A percentile compares a stretch with the other conserved stretches of the same genome.
phyloP scores from a whole-genome alignment of 2,329 filamentous ascomycete species.

The Diplodia mutila region DNA sequence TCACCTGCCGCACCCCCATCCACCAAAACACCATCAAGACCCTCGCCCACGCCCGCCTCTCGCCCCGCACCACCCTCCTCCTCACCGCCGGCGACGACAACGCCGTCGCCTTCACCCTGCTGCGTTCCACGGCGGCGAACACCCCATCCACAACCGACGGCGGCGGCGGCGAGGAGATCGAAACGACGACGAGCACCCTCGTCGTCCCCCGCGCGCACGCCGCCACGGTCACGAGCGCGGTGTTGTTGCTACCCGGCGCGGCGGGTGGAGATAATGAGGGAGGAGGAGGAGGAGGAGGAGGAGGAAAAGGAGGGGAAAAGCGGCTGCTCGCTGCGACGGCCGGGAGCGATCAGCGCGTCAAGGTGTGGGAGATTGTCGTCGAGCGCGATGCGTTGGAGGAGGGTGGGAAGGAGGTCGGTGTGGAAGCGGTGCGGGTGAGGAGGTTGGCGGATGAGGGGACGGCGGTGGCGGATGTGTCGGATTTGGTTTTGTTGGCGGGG shows the following conservation, averaged over 20 bases:
- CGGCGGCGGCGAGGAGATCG: neutral
- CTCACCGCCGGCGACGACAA: constrained; percentile 89
- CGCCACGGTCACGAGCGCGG: constrained; percentile 67
- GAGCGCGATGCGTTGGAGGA: neutral
- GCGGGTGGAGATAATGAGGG: constrained; percentile 28
- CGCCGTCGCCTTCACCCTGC: constrained; percentile 65
- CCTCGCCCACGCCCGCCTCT: constrained; percentile 42
- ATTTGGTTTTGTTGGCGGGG: neutral
- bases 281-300: neutral
- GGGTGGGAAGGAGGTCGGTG: neutral
- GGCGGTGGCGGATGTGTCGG: constrained; percentile 25
- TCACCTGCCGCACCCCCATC: constrained; percentile 49
- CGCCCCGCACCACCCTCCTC: constrained; percentile 51
- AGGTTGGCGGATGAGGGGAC: constrained; percentile 9
- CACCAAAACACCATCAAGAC: constrained; percentile 84
- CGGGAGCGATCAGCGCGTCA: constrained; percentile 54
- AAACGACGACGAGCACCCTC: constrained; percentile 33
- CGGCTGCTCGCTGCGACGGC: constrained; percentile 39
- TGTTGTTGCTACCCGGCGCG: constrained; percentile 38
- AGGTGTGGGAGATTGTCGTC: constrained; percentile 49
- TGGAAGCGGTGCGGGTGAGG: neutral
- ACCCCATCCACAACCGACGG: too few relatives aligned
- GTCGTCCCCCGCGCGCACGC: constrained; percentile 66
- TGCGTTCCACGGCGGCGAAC: constrained; percentile 30
- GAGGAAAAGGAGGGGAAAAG: neutral